phyloP scores from a whole-genome alignment of 2,329 filamentous ascomycete genomes.

The Ceratocystis lukuohia region DNA sequence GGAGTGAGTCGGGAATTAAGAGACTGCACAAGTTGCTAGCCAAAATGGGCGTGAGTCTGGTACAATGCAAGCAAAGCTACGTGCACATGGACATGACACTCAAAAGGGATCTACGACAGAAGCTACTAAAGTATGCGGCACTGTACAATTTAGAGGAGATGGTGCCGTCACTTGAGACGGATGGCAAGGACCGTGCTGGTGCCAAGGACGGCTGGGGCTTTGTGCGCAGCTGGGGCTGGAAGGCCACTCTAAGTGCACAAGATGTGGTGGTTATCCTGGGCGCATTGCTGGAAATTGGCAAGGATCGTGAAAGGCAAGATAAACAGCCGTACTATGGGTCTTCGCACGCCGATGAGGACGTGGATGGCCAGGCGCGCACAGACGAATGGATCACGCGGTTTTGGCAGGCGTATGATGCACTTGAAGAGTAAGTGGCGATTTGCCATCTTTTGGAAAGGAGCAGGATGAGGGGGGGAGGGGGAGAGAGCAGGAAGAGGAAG shows the following conservation, averaged over 20 bases:
- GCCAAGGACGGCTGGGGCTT: slow-evolving; percentile 93
- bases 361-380: slow-evolving; percentile 38
- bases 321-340: slow-evolving; percentile 20
- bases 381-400: slow-evolving; percentile 55
- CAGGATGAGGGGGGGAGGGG: slow-evolving; percentile 14
- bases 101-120: slow-evolving; percentile 72
- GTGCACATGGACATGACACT: slow-evolving; percentile 98
- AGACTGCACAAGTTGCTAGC: slow-evolving; percentile 85
- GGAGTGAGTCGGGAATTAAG: slow-evolving; percentile 80
- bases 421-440: slow-evolving; percentile 46
- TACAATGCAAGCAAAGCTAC: slow-evolving; percentile 89
- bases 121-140: slow-evolving; percentile 80
- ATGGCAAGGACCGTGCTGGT: slow-evolving; percentile 53
- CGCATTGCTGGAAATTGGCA: slow-evolving; percentile 84
- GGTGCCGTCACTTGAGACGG: slow-evolving; percentile 64
- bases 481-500: slow-evolving; percentile 9
- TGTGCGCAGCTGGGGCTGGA: slow-evolving; percentile 94
- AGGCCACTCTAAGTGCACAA: slow-evolving; percentile 80
- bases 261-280: slow-evolving; percentile 90
- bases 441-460: background rate
- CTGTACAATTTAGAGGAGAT: slow-evolving; percentile 90
- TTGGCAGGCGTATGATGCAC: slow-evolving; percentile 59
- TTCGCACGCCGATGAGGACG: slow-evolving; percentile 29
- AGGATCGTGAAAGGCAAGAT: slow-evolving; percentile 28
- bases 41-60: slow-evolving; percentile 93